These are phyloP conservation scores for Penicillium psychrosexuale DNA, from an alignment of 2,329 filamentous ascomycete species.

Conservation along the genomic window DNA sequence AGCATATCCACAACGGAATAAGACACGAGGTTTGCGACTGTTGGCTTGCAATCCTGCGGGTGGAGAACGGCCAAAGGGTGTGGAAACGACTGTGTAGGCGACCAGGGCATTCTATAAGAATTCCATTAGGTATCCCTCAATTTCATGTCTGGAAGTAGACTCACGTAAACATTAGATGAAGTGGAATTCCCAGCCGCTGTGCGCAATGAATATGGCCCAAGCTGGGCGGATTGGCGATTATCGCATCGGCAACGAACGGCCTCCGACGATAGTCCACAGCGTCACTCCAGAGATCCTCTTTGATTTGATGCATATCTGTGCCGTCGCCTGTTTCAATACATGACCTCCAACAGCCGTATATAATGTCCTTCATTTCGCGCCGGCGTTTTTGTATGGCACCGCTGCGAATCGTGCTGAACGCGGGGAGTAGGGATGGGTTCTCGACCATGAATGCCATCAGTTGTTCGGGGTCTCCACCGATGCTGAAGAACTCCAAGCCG, in stretches of 20 bases:
- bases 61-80: constrained; percentile 83
- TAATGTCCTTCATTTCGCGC: constrained; percentile 72
- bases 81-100: constrained; percentile 77
- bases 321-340: constrained; percentile 78
- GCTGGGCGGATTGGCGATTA: constrained; percentile 78
- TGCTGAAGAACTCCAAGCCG: constrained; percentile 71
- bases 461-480: constrained; percentile 70
- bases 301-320: constrained; percentile 50
- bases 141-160: constrained; percentile 30
- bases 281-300: constrained; percentile 43
- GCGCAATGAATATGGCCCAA: constrained; percentile 79
- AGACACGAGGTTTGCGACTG: constrained; percentile 77
- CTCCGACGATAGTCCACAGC: constrained; percentile 43
- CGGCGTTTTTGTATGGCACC: constrained; percentile 75
- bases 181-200: constrained; percentile 70
- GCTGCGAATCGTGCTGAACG: constrained; percentile 69
- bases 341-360: constrained; percentile 83
- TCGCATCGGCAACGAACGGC: constrained; percentile 83
- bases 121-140: background rate
- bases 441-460: constrained; percentile 91
- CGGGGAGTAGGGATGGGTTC: constrained; percentile 79
- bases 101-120: constrained; percentile 72
- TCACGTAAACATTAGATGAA: constrained; percentile 86
- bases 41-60: constrained; percentile 69
- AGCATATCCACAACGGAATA: constrained; percentile 86